Evolutionary conservation across 805 yeast genomes (phyloP).

Genomic region (Lachancea meyersii): DNA sequence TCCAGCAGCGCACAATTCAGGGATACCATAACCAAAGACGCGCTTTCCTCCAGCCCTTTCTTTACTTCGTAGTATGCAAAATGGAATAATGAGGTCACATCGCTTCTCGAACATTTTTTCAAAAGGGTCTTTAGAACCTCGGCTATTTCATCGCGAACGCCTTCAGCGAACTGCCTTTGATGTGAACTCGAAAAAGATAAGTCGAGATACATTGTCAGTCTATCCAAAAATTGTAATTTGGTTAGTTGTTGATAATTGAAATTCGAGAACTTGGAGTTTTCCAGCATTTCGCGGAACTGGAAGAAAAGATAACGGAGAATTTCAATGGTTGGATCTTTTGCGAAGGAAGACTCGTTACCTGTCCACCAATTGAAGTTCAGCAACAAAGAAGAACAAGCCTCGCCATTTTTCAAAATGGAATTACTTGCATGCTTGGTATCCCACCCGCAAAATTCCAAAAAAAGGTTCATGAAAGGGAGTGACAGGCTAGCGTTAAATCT

Average conservation of each 20-base stretch:
- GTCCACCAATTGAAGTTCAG: slow-evolving; percentile 59
- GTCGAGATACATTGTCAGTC: slow-evolving; percentile 26
- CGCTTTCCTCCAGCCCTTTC: slow-evolving; percentile 13
- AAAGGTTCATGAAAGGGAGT: slow-evolving; percentile 42
- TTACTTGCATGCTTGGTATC: slow-evolving; percentile 44
- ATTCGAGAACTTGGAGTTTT: slow-evolving; percentile 44
- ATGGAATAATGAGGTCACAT: slow-evolving; percentile 39
- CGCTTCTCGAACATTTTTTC: neutral
- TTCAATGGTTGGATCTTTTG: slow-evolving; percentile 26
- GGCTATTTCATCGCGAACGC: slow-evolving; percentile 29
- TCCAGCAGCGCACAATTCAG: slow-evolving; percentile 31
- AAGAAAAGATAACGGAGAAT: slow-evolving; percentile 47
- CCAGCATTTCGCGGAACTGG: slow-evolving; percentile 52
- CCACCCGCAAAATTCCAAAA: slow-evolving; percentile 53
- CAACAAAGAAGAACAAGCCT: slow-evolving; percentile 52
- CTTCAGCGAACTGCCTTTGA: slow-evolving; percentile 34
- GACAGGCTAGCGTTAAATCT: slow-evolving; percentile 26
- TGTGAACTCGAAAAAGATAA: slow-evolving; percentile 34
- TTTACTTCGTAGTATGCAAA: slow-evolving; percentile 46
- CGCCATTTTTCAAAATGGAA: slow-evolving; percentile 50
- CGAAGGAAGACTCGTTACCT: neutral
- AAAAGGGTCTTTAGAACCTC: slow-evolving; percentile 31
- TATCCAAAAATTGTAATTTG: slow-evolving; percentile 43
- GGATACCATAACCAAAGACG: slow-evolving; percentile 19
- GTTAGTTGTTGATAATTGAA: slow-evolving; percentile 49